Percentiles rank a stretch among this genome's conserved stretches.
phyloP scores from a whole-genome alignment of 2,329 filamentous ascomycete species.

The Phyllosticta citribraziliensis region DNA sequence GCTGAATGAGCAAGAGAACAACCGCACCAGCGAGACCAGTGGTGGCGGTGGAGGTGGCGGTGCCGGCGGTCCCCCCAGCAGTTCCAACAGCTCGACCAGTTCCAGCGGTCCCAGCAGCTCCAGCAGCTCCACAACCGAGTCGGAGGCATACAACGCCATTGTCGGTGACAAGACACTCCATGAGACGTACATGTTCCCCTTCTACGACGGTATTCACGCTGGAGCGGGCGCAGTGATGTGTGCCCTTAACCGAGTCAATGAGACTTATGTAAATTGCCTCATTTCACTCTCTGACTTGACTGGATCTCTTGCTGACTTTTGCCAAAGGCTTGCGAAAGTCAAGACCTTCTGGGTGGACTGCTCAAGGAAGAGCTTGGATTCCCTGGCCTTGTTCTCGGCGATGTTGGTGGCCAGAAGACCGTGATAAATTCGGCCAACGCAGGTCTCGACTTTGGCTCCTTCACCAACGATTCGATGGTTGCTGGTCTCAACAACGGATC shows the following conservation, averaged over 20 bases:
- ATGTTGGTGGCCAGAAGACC: constrained; percentile 21
- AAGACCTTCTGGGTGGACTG: constrained; percentile 34
- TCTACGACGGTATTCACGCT: constrained; percentile 62
- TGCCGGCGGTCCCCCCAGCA: background rate
- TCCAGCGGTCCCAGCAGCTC: background rate
- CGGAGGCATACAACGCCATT: constrained; percentile 63
- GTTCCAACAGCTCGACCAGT: background rate
- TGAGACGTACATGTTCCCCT: constrained; percentile 72
- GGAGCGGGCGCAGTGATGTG: constrained; percentile 73
- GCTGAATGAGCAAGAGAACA: constrained; percentile 45
- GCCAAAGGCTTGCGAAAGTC: constrained; percentile 30
- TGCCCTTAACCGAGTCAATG: constrained; percentile 47
- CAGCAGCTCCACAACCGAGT: background rate
- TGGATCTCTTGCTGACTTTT: no score
- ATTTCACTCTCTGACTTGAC: no score
- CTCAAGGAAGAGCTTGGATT: constrained; percentile 40
- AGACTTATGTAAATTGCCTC: constrained; percentile 21
- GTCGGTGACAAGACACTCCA: constrained; percentile 62
- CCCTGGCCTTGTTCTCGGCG: constrained; percentile 19
- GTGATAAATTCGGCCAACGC: constrained; percentile 19
- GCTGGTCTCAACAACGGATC: constrained; percentile 31
- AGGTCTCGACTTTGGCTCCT: constrained; percentile 16
- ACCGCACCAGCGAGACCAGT: constrained; percentile 50
- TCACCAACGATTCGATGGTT: constrained; percentile 23
- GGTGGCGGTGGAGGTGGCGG: constrained; percentile 33